phyloP scores from a whole-genome alignment of 73 alveolate genomes.

The Vitrella brassicaformis region DNA sequence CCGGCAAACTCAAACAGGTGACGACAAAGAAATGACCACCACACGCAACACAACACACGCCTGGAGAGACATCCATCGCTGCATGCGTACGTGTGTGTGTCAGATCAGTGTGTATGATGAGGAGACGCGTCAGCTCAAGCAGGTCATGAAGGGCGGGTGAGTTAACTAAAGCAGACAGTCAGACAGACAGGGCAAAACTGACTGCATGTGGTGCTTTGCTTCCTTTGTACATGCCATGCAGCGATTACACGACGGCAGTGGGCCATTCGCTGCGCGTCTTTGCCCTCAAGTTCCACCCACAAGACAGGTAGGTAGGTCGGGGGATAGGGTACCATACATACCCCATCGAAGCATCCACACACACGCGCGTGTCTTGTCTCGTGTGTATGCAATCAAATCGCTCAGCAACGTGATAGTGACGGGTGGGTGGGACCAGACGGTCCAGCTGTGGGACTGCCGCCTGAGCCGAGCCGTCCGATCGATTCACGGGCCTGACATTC shows the following conservation, averaged over 20 bases:
- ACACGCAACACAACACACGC: no score
- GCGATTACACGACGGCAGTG: neutral
- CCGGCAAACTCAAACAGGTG: constrained; percentile 1
- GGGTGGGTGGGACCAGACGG: constrained; percentile 40
- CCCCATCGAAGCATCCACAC: no score
- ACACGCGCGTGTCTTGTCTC: no score
- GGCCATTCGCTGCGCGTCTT: constrained; percentile 3
- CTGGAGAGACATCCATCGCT: no score
- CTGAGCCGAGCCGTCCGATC: neutral
- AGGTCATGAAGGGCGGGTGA: constrained; percentile 3
- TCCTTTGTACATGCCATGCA: no score
- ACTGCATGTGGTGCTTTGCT: no score
- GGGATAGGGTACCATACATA: no score
- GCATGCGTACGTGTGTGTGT: no score
- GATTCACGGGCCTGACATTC: constrained; percentile 1
- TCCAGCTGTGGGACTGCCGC: constrained; percentile 46
- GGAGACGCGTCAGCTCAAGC: neutral
- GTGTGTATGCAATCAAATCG: neutral
- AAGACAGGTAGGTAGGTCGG: neutral
- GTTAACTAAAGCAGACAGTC: no score
- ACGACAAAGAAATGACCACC: no score
- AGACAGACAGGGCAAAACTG: neutral
- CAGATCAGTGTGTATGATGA: constrained; percentile 4
- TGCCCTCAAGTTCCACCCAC: constrained; percentile 9
- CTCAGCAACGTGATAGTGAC: constrained; percentile 5